Percentiles rank a stretch among this genome's conserved stretches.
Evolutionary conservation across 805 yeast species (phyloP).

Genomic region (Yamadazyma sp.): DNA sequence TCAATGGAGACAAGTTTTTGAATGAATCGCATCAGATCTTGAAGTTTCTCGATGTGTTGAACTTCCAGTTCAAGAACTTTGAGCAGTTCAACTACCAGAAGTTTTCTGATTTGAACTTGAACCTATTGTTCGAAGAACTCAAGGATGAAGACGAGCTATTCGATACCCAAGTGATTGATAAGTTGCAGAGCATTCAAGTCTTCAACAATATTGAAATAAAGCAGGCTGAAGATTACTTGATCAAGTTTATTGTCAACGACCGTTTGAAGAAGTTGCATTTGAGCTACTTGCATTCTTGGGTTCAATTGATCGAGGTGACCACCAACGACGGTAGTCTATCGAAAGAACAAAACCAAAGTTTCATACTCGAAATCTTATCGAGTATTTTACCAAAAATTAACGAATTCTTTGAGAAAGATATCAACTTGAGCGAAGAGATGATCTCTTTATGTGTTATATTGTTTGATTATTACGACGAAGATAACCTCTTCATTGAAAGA

Average conservation of each 20-base stretch:
- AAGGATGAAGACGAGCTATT: conserved; percentile 4
- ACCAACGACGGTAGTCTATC: conserved; percentile 54
- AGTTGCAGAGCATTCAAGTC: conserved; percentile 10
- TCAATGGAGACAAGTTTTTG: conserved; percentile 48
- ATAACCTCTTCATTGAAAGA: conserved; percentile 41
- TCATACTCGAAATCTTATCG: conserved; percentile 77
- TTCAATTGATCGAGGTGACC: conserved; percentile 70
- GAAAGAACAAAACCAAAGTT: conserved; percentile 44
- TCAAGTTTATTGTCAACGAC: conserved; percentile 46
- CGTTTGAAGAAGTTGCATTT: conserved; percentile 55
- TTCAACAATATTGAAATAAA: conserved; percentile 1
- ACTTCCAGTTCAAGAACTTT: conserved; percentile 49
- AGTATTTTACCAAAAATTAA: conserved; percentile 72
- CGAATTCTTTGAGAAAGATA: conserved; percentile 65
- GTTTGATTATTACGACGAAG: conserved; percentile 51
- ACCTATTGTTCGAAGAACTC: conserved; percentile 37
- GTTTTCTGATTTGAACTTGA: conserved; percentile 30
- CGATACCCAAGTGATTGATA: background rate
- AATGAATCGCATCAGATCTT: conserved; percentile 67
- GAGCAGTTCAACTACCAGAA: conserved; percentile 39
- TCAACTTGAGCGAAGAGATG: conserved; percentile 69
- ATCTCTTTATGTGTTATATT: conserved; percentile 73
- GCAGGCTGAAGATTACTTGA: conserved; percentile 22
- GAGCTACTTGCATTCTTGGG: conserved; percentile 77
- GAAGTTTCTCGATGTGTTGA: conserved; percentile 68